Base-by-base conservation (phyloP, 148 eudicot species). In the Dysphania ambrosioides region DNA sequence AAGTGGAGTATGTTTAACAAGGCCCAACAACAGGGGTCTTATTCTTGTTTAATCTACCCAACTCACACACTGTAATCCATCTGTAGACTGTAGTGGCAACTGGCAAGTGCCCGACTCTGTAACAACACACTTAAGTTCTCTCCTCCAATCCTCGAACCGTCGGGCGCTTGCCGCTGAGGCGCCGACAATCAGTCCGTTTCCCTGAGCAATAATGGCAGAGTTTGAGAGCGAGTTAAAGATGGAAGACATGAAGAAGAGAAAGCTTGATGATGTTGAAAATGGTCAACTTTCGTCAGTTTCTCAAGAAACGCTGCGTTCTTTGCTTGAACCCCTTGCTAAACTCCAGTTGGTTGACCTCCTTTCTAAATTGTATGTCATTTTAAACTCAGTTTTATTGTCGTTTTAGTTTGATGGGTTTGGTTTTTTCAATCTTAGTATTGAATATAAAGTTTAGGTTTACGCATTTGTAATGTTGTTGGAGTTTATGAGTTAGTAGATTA, bases 201-300 rank as follows among this genome's bases (percentile, higher is more conserved):
- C n/a, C n/a, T n/a, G n/a, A n/a, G n/a, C n/a, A n/a, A n/a, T n/a
- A n/a, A n/a, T n/a, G n/a, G 47, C 47, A 42, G 47, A 42, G 47
- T 15, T 42, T 42, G 9, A 15, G 13, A 11, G 47, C 13, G 51
- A 27, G 60, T 8, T 63, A 51, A 74, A 66, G 6, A 88, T 86
- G 92, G 92, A 83, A 80, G 87, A 81, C 29, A 13, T 71, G 42
- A 88, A 88, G 86, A 88, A 88, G 78, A 85, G 92, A 72, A 88
- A 86, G 84, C 80, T 86, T 3, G 90, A 84, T 1, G 89, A 81
- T 15, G 27, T 40, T 9, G 82, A 71, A 8, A 82, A 83, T 70
- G 80, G 73, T 70, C 73, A 78, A 49, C 40, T 42, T 47, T 47
- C 53, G 13, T 21, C 53, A 13, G 53, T 21, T 49, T 63, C 86